These are phyloP conservation scores for Podospora didyma DNA, from an alignment of 495 filamentous ascomycete genomes.

Conservation along the genomic window DNA sequence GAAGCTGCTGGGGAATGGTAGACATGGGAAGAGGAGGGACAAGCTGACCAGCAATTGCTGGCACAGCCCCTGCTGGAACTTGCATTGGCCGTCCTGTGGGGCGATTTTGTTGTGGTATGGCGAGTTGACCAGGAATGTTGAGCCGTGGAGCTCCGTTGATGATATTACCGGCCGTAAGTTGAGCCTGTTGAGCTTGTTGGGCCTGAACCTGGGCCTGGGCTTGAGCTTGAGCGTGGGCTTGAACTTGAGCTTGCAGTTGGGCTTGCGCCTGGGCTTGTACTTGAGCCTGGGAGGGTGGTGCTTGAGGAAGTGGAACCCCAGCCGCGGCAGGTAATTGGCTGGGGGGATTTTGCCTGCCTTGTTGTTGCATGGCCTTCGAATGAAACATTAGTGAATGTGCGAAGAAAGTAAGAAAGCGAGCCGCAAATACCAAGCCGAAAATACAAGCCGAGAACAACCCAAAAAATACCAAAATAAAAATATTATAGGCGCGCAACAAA, in stretches of 20 bases:
- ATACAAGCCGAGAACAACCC: background rate
- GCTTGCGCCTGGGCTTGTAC: constrained; percentile 1
- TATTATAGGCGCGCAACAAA: background rate
- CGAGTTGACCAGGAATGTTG: constrained; percentile 33
- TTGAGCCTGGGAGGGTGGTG: background rate
- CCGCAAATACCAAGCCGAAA: no score
- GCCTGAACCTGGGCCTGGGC: constrained; percentile 2
- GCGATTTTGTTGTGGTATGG: constrained; percentile 30
- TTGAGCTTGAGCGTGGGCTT: constrained; percentile 13
- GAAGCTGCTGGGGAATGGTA: constrained; percentile 70
- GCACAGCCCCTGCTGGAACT: constrained; percentile 36
- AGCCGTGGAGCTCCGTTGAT: constrained; percentile 33
- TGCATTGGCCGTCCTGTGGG: constrained; percentile 38
- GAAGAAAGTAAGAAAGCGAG: no score
- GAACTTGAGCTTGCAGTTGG: no score
- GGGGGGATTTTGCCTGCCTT: constrained; percentile 35
- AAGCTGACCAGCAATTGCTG: constrained; percentile 38
- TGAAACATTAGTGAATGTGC: constrained; percentile 12
- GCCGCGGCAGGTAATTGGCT: constrained; percentile 39
- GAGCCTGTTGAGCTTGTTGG: constrained; percentile 8
- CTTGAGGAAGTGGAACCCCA: constrained; percentile 30
- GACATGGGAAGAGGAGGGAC: constrained; percentile 57
- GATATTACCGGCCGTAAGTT: constrained; percentile 36
- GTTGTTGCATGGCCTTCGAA: constrained; percentile 29
- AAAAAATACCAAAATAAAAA: background rate